Base-by-base conservation (phyloP, 305 asterid genomes). In the Striga hermonthica region DNA sequence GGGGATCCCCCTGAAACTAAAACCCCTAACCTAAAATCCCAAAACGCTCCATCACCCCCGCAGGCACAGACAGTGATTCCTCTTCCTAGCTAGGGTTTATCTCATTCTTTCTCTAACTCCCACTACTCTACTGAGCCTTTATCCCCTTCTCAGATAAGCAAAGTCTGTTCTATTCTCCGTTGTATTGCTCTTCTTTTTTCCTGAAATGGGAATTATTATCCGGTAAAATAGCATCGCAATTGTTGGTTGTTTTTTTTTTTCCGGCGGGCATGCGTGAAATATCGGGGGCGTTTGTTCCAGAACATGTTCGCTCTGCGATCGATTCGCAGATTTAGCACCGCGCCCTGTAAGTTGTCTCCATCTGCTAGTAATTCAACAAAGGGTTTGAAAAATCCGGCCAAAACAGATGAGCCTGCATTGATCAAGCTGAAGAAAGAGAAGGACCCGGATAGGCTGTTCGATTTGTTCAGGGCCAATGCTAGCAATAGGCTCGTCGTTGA, bases 381-480 rank as follows among this genome's bases (percentile, higher is more conserved):
- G 22, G 45, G 66, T 6, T 63, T 7, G 12, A 41, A 40, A 47
- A 75, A 77, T 40, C 55, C 80, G 40, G 55, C 64, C 16, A 43
- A 70, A 55, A 58, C 80, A 62, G 82, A 78, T 8, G 90, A 88
- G 65, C 95, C 95, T n/a, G 91, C 90, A 0, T 84, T 88, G 63
- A 7, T 82, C 48, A 84, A 77, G 86, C 73, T 88, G 28, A 88
- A 86, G 75, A 81, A 81, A 14, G 95, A 88, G 65, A 82, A 83
- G 78, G 81, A 86, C 68, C 86, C 95, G 0, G 89, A 79, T 8
- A 86, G 83, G 69, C 70, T 86, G 75, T 89, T 84, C 80, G 54
- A 66, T 76, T 69, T 89, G 75, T 89, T 89, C 66, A 86, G 76
- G 78, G 86, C 87, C 64, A 89, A 85, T 82, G 89, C 93, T 47